phyloP scores from a whole-genome alignment of 83 land plant genomes.

The Thuja plicata region DNA sequence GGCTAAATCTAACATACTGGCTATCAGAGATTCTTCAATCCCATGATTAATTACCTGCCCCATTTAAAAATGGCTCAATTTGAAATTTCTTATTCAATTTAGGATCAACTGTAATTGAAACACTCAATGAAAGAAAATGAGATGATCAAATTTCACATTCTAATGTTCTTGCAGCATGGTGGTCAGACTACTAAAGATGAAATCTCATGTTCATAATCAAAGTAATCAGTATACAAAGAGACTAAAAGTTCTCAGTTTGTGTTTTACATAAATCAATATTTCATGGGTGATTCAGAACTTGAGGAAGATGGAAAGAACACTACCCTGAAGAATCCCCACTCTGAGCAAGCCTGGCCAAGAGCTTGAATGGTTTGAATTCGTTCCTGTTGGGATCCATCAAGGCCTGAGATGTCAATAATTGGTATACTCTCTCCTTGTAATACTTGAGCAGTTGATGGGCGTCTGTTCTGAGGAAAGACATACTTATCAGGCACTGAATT shows the following conservation, averaged over 20 bases:
- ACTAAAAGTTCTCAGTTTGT: neutral
- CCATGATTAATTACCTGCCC: slow-evolving; percentile 28
- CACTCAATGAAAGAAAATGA: no score
- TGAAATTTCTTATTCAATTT: no score
- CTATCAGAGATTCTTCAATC: slow-evolving; percentile 15
- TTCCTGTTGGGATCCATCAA: slow-evolving; percentile 7
- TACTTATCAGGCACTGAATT: neutral
- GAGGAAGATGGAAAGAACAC: neutral
- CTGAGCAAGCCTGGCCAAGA: slow-evolving; percentile 46
- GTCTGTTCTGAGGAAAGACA: neutral
- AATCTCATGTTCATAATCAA: neutral
- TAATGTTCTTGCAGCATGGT: no score
- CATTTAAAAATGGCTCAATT: neutral
- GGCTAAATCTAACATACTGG: slow-evolving; percentile 14
- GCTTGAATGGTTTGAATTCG: slow-evolving; percentile 20
- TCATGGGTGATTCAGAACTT: neutral
- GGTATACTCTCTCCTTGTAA: slow-evolving; percentile 1
- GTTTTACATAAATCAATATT: neutral
- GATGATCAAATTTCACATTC: no score
- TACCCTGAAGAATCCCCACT: slow-evolving; percentile 70
- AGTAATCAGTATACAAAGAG: neutral
- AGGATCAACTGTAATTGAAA: no score
- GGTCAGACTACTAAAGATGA: no score
- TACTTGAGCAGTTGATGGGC: neutral
- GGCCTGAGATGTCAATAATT: neutral